These are phyloP conservation scores for Tulasnella calospora DNA, from an alignment of 768 basidiomycete species.

Conservation along the genomic window DNA sequence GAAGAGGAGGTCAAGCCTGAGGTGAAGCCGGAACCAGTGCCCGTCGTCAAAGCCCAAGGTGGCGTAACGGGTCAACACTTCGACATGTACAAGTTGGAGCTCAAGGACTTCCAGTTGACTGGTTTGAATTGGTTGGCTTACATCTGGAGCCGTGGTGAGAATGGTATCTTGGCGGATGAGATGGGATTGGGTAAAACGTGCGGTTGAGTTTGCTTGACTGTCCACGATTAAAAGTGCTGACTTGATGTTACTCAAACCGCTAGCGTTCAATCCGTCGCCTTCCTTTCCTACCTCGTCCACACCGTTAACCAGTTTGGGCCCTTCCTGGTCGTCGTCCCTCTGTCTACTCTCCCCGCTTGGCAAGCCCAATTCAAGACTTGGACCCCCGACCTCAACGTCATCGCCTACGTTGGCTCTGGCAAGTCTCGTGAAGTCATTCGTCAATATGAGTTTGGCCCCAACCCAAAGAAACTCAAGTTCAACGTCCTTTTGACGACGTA, in stretches of 20 bases:
- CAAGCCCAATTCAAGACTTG: conserved; percentile 89
- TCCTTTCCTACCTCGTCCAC: conserved; percentile 93
- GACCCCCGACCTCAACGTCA: conserved; percentile 95
- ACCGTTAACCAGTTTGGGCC: conserved; percentile 90
- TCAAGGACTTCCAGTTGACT: conserved; percentile 98
- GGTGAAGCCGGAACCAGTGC: conserved; percentile 6
- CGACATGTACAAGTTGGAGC: conserved; percentile 35
- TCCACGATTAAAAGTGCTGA: neutral
- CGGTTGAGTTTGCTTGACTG: conserved; percentile 1
- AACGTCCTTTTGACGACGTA: conserved; percentile 97
- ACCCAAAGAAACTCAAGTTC: conserved; percentile 67
- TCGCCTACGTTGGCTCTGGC: conserved; percentile 92
- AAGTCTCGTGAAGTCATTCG: conserved; percentile 86
- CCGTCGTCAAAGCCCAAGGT: conserved; percentile 12
- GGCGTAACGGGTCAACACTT: conserved; percentile 18
- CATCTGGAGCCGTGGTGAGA: conserved; percentile 89
- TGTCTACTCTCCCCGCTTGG: conserved; percentile 98
- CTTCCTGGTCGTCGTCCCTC: conserved; percentile 93
- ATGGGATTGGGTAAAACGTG: conserved; percentile 97
- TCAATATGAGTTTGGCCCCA: conserved; percentile 83
- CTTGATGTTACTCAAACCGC: neutral
- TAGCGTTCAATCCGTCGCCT: conserved; percentile 92
- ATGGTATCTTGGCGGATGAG: conserved; percentile 97
- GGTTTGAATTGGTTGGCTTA: conserved; percentile 99
- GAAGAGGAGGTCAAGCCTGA: neutral